A percentile compares a stretch with the other conserved stretches of the same genome.
Evolutionary conservation across 2,329 filamentous ascomycete genomes (phyloP).

Genomic region (Stachybotrys elegans): DNA sequence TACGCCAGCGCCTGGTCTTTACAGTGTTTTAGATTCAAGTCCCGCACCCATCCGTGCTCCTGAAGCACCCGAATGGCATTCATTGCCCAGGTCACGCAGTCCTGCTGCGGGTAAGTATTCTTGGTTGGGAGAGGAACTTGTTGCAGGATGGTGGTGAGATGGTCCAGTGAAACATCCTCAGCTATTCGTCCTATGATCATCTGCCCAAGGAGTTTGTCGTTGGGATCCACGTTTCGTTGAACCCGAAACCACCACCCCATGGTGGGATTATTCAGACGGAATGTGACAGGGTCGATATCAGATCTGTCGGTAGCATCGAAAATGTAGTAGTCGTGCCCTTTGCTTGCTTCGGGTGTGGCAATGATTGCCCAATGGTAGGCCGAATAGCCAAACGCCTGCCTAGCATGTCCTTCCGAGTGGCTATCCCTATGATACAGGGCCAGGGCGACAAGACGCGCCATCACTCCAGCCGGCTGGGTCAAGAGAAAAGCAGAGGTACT

Average conservation of each 20-base stretch:
- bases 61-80: constrained; percentile 20
- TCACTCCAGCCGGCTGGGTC: too few relatives aligned
- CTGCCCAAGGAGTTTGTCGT: constrained; percentile 19
- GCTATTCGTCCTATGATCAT: constrained; percentile 21
- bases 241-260: constrained; percentile 25
- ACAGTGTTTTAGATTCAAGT: constrained; percentile 20
- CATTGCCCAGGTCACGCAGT: constrained; percentile 26
- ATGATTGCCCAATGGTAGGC: constrained; percentile 27
- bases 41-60: constrained; percentile 14
- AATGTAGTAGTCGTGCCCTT: constrained; percentile 9
- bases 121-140: constrained; percentile 21
- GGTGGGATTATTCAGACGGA: constrained; percentile 23
- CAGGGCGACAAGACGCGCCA: constrained; percentile 15
- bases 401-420: constrained; percentile 17
- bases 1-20: constrained; percentile 21
- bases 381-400: constrained; percentile 19
- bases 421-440: constrained; percentile 21
- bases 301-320: constrained; percentile 26
- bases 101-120: constrained; percentile 26
- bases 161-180: constrained; percentile 7
- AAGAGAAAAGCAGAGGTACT: too few relatives aligned
- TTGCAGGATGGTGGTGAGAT: constrained; percentile 17
- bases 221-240: constrained; percentile 12
- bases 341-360: constrained; percentile 14
- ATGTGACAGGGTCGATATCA: constrained; percentile 22